Conservation (phyloP, 2,329 filamentous ascomycete genomes). For the Fusarium denticulatum region DNA sequence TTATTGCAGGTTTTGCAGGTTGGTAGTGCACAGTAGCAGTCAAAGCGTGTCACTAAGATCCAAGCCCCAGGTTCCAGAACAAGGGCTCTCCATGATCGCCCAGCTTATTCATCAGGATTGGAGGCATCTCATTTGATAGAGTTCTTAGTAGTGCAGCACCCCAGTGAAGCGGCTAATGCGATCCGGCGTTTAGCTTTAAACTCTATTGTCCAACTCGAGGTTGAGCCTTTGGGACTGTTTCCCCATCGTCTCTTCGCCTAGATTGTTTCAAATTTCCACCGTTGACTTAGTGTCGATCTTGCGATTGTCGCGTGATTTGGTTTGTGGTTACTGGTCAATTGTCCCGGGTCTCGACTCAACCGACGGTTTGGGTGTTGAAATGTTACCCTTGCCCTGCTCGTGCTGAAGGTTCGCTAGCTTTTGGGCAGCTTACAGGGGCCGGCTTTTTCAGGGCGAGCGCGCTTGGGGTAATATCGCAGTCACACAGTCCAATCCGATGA, state of each 20-base stretch:
- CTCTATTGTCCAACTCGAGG: neutral
- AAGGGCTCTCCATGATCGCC: neutral
- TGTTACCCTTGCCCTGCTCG: neutral
- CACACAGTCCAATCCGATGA: neutral
- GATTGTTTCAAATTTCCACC: neutral
- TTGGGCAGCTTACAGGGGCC: neutral
- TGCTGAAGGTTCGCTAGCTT: neutral
- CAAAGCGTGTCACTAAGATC: neutral
- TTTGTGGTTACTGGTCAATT: neutral
- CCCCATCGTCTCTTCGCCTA: neutral
- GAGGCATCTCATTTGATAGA: neutral
- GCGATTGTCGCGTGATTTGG: neutral
- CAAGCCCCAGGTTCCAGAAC: neutral
- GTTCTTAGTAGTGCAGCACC: neutral
- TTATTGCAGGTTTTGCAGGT: neutral
- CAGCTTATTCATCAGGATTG: neutral
- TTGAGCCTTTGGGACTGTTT: neutral
- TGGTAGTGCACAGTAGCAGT: neutral
- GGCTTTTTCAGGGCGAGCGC: neutral
- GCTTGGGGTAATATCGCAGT: neutral
- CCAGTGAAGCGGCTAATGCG: neutral
- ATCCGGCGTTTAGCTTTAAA: constrained; percentile 4
- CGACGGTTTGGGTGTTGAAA: neutral
- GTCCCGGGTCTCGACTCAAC: neutral
- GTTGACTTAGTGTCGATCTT: neutral